Conservation (phyloP, 148 eudicot genomes). For the Fagopyrum esculentum region DNA sequence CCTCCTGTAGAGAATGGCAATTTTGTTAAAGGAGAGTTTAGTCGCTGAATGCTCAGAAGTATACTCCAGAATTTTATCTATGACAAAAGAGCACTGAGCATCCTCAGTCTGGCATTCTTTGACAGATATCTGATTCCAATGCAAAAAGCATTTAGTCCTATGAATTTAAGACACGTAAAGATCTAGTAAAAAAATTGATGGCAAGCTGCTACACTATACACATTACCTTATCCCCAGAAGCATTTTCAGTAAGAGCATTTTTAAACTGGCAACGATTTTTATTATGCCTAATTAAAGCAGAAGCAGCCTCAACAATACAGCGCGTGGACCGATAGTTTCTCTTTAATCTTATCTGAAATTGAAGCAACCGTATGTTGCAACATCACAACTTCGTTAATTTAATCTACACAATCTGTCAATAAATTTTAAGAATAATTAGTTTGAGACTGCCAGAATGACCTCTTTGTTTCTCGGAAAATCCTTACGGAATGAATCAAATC, state of each 20-base stretch:
- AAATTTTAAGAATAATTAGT: not conserved
- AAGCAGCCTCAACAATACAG: conserved; percentile 91
- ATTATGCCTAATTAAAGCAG: conserved; percentile 67
- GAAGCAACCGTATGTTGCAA: not conserved
- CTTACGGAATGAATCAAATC: conserved; percentile 87
- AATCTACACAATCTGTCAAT: not conserved
- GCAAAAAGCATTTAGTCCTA: conserved; percentile 5
- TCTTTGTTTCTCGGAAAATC: conserved; percentile 80
- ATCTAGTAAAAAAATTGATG: not conserved
- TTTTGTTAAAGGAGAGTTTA: conserved; percentile 50
- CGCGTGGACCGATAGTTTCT: conserved; percentile 90
- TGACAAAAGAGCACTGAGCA: conserved; percentile 83
- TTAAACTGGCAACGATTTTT: conserved; percentile 49
- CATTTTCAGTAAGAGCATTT: conserved; percentile 62
- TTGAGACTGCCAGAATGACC: conserved; percentile 28
- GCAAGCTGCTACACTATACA: conserved; percentile 2
- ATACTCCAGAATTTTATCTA: conserved; percentile 76
- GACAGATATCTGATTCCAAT: conserved; percentile 45
- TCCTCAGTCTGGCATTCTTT: conserved; percentile 84
- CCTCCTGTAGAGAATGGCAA: conserved; percentile 89
- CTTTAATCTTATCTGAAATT: conserved; percentile 53
- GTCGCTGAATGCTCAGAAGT: conserved; percentile 42
- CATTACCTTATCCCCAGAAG: conserved; percentile 74
- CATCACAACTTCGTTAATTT: not conserved
- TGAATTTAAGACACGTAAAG: not conserved